Conservation (phyloP, 108 stramenopile species). For the Conticribra weissflogii region DNA sequence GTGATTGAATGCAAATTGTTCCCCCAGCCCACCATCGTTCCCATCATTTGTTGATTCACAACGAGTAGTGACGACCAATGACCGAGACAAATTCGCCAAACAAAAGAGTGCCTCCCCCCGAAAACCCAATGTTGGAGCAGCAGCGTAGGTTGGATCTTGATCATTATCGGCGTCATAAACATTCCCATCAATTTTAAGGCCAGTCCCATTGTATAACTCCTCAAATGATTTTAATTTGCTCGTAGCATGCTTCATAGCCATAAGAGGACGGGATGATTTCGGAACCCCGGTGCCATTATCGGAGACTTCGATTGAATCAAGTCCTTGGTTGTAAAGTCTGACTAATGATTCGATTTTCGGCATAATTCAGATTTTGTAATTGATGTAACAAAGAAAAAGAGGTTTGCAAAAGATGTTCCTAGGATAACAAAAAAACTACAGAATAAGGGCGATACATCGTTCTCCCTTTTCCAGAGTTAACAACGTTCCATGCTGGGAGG, state of each 20-base stretch:
- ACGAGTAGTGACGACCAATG: conserved; percentile 70
- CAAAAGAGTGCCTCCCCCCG: conserved; percentile 92
- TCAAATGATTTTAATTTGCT: conserved; percentile 78
- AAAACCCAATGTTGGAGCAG: conserved; percentile 65
- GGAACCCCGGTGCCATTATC: conserved; percentile 90
- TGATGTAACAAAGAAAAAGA: not conserved
- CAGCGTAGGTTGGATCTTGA: not conserved
- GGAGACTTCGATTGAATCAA: conserved; percentile 80
- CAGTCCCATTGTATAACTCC: conserved; percentile 60
- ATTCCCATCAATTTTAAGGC: not conserved
- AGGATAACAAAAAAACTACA: too few relatives aligned
- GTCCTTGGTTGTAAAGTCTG: conserved; percentile 77
- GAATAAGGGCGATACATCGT: too few relatives aligned
- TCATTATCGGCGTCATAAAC: not conserved
- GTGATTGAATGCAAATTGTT: conserved; percentile 59
- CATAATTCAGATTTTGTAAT: too few relatives aligned
- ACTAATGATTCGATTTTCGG: conserved; percentile 43
- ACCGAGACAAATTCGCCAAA: conserved; percentile 66
- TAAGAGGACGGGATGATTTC: conserved; percentile 46
- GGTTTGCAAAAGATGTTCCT: too few relatives aligned
- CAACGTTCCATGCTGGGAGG: too few relatives aligned
- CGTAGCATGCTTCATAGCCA: conserved; percentile 87
- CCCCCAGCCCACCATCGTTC: conserved; percentile 36
- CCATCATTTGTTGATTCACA: not conserved
- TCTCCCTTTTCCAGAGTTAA: too few relatives aligned